A percentile compares a stretch with the other conserved stretches of the same genome.
These are phyloP conservation scores for Chamaecrista fasciculata DNA, from an alignment of 306 rosid genomes.

Conservation along the genomic window DNA sequence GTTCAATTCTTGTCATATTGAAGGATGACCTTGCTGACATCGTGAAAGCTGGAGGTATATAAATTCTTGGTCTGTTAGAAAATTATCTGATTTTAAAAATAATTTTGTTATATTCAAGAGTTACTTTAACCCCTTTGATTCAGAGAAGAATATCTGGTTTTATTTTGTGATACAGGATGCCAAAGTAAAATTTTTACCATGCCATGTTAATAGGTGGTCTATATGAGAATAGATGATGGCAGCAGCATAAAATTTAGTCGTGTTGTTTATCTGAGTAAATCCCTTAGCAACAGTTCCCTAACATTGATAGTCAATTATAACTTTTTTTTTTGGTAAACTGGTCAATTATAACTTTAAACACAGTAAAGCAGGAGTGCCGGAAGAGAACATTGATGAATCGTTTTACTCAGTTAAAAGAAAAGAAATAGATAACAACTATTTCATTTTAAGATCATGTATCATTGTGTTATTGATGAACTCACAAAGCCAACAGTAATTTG, in stretches of 20 bases:
- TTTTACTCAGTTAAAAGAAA: not conserved
- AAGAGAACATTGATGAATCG: not conserved
- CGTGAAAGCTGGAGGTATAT: slow-evolving; percentile 95
- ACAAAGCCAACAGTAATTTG: slow-evolving; percentile 15
- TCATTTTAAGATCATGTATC: not conserved
- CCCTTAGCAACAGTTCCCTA: not conserved
- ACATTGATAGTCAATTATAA: not conserved
- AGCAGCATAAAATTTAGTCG: not conserved
- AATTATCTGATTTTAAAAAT: slow-evolving; percentile 6
- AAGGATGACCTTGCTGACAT: slow-evolving; percentile 91
- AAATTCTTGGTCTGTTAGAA: not conserved
- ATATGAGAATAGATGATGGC: not conserved
- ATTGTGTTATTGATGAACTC: slow-evolving; percentile 22
- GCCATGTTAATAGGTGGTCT: not conserved
- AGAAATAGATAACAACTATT: not conserved
- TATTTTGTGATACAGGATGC: not conserved
- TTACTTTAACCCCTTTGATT: not conserved
- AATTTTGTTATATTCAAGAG: not conserved
- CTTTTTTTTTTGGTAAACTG: no score
- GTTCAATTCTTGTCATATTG: slow-evolving; percentile 79
- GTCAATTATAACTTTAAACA: no score
- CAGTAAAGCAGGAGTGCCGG: not conserved
- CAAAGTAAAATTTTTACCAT: not conserved
- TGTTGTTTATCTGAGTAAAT: not conserved
- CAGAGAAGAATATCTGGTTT: not conserved